Conservation (phyloP, 306 rosid genomes). For the Castanospermum australe region DNA sequence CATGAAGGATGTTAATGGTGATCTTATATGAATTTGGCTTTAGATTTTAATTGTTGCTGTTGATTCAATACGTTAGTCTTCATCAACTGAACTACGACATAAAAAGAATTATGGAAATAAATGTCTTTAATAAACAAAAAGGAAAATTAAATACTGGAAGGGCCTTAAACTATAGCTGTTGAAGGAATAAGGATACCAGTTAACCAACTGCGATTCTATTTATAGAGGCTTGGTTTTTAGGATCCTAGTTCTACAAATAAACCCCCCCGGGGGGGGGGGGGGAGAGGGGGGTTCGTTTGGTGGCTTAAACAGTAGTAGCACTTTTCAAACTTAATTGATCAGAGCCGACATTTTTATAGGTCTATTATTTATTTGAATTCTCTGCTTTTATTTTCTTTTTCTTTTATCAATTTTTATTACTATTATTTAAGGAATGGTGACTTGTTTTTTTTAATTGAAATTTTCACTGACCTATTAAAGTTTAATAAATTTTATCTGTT, state of each 20-base stretch:
- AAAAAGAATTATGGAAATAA: neutral
- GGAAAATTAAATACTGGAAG: conserved; percentile 1
- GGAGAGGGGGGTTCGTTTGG: neutral
- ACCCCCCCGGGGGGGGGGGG: no score
- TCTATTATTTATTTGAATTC: conserved; percentile 16
- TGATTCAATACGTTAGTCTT: neutral
- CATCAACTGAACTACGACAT: neutral
- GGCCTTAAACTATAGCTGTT: neutral
- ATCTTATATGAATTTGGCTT: conserved; percentile 19
- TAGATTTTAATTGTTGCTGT: conserved; percentile 7
- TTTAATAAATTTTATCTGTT: neutral
- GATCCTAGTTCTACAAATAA: conserved; percentile 9
- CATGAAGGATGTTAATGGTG: neutral
- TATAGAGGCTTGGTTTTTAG: neutral
- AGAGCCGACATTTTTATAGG: neutral
- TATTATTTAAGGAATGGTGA: neutral
- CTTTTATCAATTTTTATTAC: neutral
- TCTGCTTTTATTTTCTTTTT: neutral
- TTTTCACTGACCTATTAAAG: neutral
- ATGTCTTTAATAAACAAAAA: conserved; percentile 3
- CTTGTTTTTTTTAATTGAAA: conserved; percentile 1
- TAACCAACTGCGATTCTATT: neutral
- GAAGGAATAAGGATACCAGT: neutral
- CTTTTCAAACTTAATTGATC: conserved; percentile 7
- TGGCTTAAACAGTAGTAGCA: conserved; percentile 5